Conservation (phyloP, 2,329 filamentous ascomycete genomes). For the Paraphoma chrysanthemicola region DNA sequence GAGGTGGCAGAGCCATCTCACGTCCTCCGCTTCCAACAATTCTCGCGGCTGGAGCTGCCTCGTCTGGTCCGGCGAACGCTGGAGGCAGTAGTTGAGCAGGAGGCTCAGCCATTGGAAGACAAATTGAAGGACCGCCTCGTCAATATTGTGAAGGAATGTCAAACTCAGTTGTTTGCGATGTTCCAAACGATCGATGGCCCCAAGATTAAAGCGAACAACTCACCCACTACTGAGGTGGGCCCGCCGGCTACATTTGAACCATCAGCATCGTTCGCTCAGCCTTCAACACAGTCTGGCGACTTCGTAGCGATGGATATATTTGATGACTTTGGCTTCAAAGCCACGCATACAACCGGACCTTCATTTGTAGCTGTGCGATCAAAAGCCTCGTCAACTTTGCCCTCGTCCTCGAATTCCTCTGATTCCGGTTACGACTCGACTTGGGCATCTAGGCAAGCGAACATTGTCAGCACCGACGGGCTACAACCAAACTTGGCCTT, state of each 20-base stretch:
- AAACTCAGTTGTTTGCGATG: constrained; percentile 27
- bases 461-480: too few species aligned
- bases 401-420: constrained; percentile 13
- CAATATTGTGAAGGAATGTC: constrained; percentile 32
- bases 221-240: background rate
- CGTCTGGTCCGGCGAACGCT: constrained; percentile 33
- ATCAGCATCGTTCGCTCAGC: background rate
- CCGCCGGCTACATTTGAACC: background rate
- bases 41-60: constrained; percentile 31
- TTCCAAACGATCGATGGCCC: constrained; percentile 9
- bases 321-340: background rate
- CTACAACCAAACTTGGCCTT: too few species aligned
- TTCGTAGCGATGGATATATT: background rate
- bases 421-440: constrained; percentile 31
- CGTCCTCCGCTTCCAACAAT: constrained; percentile 29
- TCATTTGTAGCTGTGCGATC: too few species aligned
- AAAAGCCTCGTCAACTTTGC: background rate
- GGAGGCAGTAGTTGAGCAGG: constrained; percentile 30
- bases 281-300: background rate
- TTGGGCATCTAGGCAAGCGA: background rate
- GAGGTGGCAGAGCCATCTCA: constrained; percentile 14
- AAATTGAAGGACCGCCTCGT: constrained; percentile 33
- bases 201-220: background rate
- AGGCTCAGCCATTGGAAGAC: constrained; percentile 34
- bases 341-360: background rate